Evolutionary conservation across 192 early-diverging fungal species (phyloP).

Genomic region (Coemansia sp.): DNA sequence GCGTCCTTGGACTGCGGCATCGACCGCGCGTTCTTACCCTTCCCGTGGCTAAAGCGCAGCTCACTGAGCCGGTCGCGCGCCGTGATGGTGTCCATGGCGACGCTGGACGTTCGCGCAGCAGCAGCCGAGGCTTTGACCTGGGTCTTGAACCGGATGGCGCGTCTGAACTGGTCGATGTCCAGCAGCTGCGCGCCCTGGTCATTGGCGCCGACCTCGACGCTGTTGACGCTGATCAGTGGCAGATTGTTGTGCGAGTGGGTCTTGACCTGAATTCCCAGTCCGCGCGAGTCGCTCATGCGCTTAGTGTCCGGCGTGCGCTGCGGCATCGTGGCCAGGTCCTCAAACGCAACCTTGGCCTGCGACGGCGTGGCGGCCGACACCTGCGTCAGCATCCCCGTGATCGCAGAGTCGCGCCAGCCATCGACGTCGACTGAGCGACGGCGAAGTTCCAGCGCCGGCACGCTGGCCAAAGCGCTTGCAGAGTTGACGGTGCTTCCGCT

Average conservation of each 20-base stretch:
- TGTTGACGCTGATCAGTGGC: slow-evolving; percentile 8
- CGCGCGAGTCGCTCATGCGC: slow-evolving; percentile 4
- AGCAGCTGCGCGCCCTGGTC: slow-evolving; percentile 1
- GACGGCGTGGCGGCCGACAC: slow-evolving; percentile 20
- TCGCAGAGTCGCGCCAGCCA: slow-evolving; percentile 43
- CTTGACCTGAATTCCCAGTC: slow-evolving; percentile 5
- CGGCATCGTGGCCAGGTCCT: slow-evolving; percentile 13
- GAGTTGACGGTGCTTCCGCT: slow-evolving; percentile 6
- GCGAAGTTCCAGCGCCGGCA: neutral
- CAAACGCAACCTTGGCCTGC: slow-evolving; percentile 11
- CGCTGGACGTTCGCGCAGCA: slow-evolving; percentile 25
- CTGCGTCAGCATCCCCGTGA: slow-evolving; percentile 38
- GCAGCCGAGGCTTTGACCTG: neutral
- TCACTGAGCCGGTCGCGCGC: slow-evolving; percentile 11
- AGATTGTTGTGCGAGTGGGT: neutral
- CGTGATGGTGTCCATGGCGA: slow-evolving; percentile 37
- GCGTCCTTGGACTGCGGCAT: slow-evolving; percentile 38
- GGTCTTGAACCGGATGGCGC: slow-evolving; percentile 16
- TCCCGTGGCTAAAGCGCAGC: neutral
- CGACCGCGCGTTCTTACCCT: slow-evolving; percentile 7
- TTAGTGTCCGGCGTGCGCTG: neutral
- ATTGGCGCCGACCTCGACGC: neutral
- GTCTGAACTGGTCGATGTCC: slow-evolving; percentile 9
- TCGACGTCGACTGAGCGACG: slow-evolving; percentile 8
- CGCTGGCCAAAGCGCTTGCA: neutral